Evolutionary conservation across 768 basidiomycete genomes (phyloP).

Genomic region (Podaxis pistillaris): DNA sequence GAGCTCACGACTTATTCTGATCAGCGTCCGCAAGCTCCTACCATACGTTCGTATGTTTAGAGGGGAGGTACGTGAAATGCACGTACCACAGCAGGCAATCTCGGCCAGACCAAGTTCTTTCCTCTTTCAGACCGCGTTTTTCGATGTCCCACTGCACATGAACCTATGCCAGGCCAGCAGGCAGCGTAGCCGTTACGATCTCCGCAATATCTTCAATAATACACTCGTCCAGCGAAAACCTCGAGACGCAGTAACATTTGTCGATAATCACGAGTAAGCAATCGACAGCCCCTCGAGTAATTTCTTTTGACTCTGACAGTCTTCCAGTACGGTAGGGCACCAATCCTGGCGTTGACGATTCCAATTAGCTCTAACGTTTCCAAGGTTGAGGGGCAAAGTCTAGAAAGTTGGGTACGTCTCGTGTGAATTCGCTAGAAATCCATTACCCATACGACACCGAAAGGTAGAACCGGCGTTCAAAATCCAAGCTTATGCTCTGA

Average conservation of each 20-base stretch:
- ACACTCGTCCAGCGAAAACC: constrained; percentile 71
- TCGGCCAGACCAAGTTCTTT: neutral
- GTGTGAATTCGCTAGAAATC: constrained; percentile 2
- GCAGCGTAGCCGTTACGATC: constrained; percentile 64
- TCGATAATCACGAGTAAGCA: constrained; percentile 86
- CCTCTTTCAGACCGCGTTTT: constrained; percentile 69
- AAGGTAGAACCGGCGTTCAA: constrained; percentile 75
- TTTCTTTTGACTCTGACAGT: constrained; percentile 9
- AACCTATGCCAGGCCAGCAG: constrained; percentile 80
- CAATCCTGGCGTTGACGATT: neutral
- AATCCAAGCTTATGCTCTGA: constrained; percentile 78
- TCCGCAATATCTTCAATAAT: constrained; percentile 68
- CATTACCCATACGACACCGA: constrained; percentile 1
- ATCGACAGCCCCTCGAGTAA: neutral
- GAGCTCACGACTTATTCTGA: constrained; percentile 30
- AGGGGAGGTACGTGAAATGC: constrained; percentile 51
- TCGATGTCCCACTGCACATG: constrained; percentile 88
- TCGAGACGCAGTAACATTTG: constrained; percentile 83
- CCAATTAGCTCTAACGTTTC: neutral
- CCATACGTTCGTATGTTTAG: constrained; percentile 60
- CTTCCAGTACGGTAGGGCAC: constrained; percentile 56
- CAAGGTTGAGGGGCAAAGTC: constrained; percentile 62
- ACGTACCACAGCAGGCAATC: constrained; percentile 6
- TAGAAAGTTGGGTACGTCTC: constrained; percentile 77
- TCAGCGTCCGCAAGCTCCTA: constrained; percentile 35